Base-by-base conservation (phyloP, 1,284 basidiomycete species). In the Pyrrhoderma noxium region DNA sequence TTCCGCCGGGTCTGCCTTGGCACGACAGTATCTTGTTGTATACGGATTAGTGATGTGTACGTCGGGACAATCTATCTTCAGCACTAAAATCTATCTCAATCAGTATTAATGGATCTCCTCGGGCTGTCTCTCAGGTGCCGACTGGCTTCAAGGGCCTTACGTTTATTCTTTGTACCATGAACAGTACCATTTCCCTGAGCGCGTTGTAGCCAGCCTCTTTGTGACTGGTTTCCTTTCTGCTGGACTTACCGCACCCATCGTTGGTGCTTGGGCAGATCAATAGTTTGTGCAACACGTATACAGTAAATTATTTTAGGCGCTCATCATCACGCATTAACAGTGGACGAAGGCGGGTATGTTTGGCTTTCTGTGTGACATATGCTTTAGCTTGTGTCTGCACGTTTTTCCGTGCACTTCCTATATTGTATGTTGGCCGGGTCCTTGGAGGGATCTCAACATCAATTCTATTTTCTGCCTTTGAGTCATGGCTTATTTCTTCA, bases 131-230 rank as follows among this genome's bases (percentile, higher is more conserved):
- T 16, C 56, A 85, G 84, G 77, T 51, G 80, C 84, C 53, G 84
- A 87, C 62, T 87, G 84, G 85, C 68, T 87, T n/a, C 83, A 87
- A 62, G 84, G 84, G 0, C 84, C 84, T 21, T 87, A 86, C 57
- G 70, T 85, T 0, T 87, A 86, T 60, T 83, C 81, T 18, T 67
- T 86, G 0, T 87, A 87, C 62, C 71, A 72, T 45, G 81, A 85
- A 45, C 81, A 86, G 59, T 85, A 86, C 56, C 67, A 62, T 2
- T 79, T 80, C 59, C 68, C 79, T 0, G 82, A 85, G 60, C 67
- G 79, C 34, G 64, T 77, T 21, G 82, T 88, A 8, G 83, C 83
- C 1, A 61, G 81, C 18, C 67, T 87, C 25, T 87, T 87, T 58
- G 82, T 87, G 8, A 82, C 80, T 0, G 84, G 85, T 0, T 87